Evolutionary conservation across 2,329 filamentous ascomycete genomes (phyloP), one percentile per base, ranked within the genome.

Genomic region (Myriosclerotinia duriaeana): DNA sequence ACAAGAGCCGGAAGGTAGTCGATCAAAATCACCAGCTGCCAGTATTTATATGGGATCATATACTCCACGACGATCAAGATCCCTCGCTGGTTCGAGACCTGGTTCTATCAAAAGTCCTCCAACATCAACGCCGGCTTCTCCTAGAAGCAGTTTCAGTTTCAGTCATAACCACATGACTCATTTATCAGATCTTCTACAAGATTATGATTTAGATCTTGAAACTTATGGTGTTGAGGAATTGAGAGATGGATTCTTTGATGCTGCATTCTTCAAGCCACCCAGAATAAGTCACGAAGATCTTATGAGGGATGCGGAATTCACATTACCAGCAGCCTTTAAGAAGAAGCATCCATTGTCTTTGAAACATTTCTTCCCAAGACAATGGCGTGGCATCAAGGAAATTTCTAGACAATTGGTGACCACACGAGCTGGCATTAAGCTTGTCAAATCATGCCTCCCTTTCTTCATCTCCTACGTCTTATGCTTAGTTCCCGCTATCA

Each of bases 391-490:
- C 67, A 68, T 83, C 12, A 77, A 76, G 67, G 77, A 76, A 2
- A 78, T 84, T 17, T 66, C 78, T 5, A 73, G 72, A 50, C 76
- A 76, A 30, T 76, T 85, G 26, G 76, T 77, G 7, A 83, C 79
- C 5, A 85, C 84, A 5, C 77, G 82, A 66, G 77, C 80, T 22
- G 84, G 84, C 1, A 79, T 86, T 60, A 81, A 80, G 64, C 75
- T 86, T 4, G 69, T 80, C 30, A 85, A 85, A 69, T 80, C 83
- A 0, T 86, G 84, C 69, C 71, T 82, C n/a, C 83, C 79, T n/a
- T 85, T 84, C 73, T 84, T 85, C 69, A 77, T 82, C 56, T 80
- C 84, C 3, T 87, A 87, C 71, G 74, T 83, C 2, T 72, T 87
- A 22, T 87, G 85, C 69, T 80, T 87, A 2, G 73, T 86, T 6